phyloP scores from a whole-genome alignment of 257 asterid species.

The Fraxinus anomala region DNA sequence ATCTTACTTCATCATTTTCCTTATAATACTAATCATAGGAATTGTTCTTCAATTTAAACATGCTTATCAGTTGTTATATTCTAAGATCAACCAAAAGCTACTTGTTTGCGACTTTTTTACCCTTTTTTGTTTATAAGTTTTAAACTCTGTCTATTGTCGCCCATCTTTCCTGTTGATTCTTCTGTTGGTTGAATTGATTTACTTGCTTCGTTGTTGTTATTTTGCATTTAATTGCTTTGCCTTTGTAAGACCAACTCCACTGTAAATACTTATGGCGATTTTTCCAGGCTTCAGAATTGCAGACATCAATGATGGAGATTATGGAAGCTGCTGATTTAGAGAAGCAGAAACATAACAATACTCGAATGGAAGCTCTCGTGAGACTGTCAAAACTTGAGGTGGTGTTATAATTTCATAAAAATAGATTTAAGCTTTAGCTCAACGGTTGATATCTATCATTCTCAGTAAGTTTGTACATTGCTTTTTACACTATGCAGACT shows the following conservation, averaged over 20 bases:
- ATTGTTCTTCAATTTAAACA: slow-evolving; percentile 11
- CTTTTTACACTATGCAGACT: slow-evolving; percentile 54
- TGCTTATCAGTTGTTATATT: slow-evolving; percentile 15
- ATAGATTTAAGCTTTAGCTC: slow-evolving; percentile 22
- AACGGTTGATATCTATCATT: slow-evolving; percentile 13
- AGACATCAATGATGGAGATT: slow-evolving; percentile 86
- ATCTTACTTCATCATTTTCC: background rate
- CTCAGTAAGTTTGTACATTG: background rate
- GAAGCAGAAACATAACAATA: slow-evolving; percentile 89
- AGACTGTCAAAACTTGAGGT: slow-evolving; percentile 88
- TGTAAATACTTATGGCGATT: slow-evolving; percentile 18
- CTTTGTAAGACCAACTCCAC: slow-evolving; percentile 17
- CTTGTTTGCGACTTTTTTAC: slow-evolving; percentile 3
- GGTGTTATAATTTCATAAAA: slow-evolving; percentile 17
- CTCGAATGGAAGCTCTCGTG: slow-evolving; percentile 87
- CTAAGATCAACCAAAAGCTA: background rate
- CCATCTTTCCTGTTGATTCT: slow-evolving; percentile 10
- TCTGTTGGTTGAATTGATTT: slow-evolving; percentile 19
- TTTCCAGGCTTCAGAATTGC: slow-evolving; percentile 83
- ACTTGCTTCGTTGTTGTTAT: background rate
- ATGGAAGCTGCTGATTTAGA: slow-evolving; percentile 97
- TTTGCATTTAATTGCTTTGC: background rate
- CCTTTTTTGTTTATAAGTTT: slow-evolving; percentile 4
- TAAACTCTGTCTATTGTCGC: background rate
- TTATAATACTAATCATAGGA: background rate